Evolutionary conservation across 2,329 filamentous ascomycete genomes (phyloP), one percentile per base, ranked within the genome.

Genomic region (Pyrenophora tritici-repentis): DNA sequence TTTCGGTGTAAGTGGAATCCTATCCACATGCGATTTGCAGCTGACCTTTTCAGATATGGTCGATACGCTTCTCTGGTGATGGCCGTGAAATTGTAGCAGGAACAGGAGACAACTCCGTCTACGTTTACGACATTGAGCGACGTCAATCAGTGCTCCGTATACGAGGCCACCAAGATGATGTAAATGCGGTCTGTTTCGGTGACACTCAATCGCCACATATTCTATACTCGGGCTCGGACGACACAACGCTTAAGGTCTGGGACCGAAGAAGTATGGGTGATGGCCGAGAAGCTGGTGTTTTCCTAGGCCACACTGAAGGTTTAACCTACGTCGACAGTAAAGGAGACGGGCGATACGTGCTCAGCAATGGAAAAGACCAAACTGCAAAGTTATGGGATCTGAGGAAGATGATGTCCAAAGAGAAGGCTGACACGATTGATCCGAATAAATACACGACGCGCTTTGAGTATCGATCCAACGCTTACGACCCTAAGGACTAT

Each of bases 371-470:
- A 55, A 99, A 97, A 70, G 94, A 99, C 68, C 94, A 97, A 73
- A 93, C 87, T 35, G 96, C 96, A 85, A 97, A 97, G 75, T 81
- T 99, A 0, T 99, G 94, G 94, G 94, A 99, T 72, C 72, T 97
- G 48, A 83, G 93, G 43, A 95, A 90, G 81, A 93, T 91, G 81
- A 89, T 94, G 79, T 86, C 86, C 4, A 87, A 88, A 1, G 81
- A 86, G 29, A 78, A 81, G 44, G 89, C 85, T 52, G 78, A 81
- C 38, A 74, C 78, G 26, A 76, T 86, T 45, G 79, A 86, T 54
- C 80, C 83, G 4, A 75, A 78, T n/a, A 74, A 78, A 34, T 79
- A 83, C 63, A 84, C 82, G 1, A 84, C 81, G 37, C 79, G 82
- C 54, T 93, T 90, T 66, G 90, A 94, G 71, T 94, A 93, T 72